Base-by-base conservation (phyloP, 2,329 filamentous ascomycete genomes). In the Venturia nashicola region DNA sequence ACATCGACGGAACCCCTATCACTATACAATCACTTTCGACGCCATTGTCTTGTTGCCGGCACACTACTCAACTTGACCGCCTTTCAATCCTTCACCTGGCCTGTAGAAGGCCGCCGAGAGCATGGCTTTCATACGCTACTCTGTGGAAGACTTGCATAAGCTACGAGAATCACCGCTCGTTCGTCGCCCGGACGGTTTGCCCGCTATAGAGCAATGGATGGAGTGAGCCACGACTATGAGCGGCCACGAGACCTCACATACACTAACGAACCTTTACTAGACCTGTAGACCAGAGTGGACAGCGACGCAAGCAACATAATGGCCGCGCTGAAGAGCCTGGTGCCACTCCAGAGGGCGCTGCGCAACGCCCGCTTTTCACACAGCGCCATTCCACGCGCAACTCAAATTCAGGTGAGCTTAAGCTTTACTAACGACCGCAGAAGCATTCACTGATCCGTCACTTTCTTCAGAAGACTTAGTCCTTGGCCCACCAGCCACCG, bases 201-300 rank as follows among this genome's bases (percentile, higher is more conserved):
- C 91, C 68, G 88, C 91, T 34, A 83, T 88, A 67, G 91, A 96
- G 78, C 90, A 96, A 80, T 97, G 92, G 92, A 96, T 97, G 91
- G 91, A 93, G 89, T 96, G 80, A 73, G 84, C 54, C 42, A 65
- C 23, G n/a, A 27, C 39, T 36, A 40, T 27, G 20, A n/a, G 8
- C 11, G 32, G 40, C 2, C 59, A 60, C 36, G 59, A 44, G 20
- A 61, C 40, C 14, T 43, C 55, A 14, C 27, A 23, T 39, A 57
- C 48, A 16, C 59, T 42, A 61, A 42, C 23, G 4, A 12, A 39
- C 20, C 23, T 57, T 32, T 20, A 5, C 9, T 40, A 62, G 20
- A 44, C 57, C 48, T 42, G 59, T 12, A 40, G 62, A 64, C 7
- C 39, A 59, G n/a, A 65, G 54, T 36, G 32, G 34, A 42, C 51